Evolutionary conservation across 768 basidiomycete genomes (phyloP).

Genomic region (Lentinula lateritia): DNA sequence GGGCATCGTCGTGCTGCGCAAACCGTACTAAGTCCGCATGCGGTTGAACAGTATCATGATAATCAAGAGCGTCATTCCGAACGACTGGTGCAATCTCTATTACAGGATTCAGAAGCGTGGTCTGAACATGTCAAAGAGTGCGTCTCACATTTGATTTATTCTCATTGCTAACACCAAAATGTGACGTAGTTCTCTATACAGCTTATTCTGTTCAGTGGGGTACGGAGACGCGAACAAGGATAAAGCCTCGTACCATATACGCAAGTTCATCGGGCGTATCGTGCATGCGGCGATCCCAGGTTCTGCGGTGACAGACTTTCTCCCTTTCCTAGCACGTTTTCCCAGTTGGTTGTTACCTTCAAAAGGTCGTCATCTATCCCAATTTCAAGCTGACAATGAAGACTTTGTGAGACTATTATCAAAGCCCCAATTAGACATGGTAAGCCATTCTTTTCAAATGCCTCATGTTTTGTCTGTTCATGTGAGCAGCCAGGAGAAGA

Average conservation of each 20-base stretch:
- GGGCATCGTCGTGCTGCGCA: constrained; percentile 2
- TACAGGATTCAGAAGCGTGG: constrained; percentile 20
- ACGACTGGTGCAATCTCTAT: constrained; percentile 15
- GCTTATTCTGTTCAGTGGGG: neutral
- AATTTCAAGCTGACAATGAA: constrained; percentile 16
- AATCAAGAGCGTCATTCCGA: constrained; percentile 18
- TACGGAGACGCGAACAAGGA: neutral
- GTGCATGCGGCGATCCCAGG: constrained; percentile 30
- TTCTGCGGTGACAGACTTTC: constrained; percentile 28
- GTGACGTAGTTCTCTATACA: constrained; percentile 1
- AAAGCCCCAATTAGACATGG: neutral
- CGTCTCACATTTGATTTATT: neutral
- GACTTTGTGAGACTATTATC: constrained; percentile 16
- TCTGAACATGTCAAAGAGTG: constrained; percentile 18
- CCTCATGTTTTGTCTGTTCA: neutral
- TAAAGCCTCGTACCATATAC: neutral
- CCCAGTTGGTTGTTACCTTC: constrained; percentile 23
- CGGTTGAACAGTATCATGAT: constrained; percentile 11
- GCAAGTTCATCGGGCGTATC: constrained; percentile 18
- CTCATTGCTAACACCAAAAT: neutral
- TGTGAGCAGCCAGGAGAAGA: neutral
- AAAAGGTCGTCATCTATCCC: constrained; percentile 20
- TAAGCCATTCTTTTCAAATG: neutral
- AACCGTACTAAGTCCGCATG: constrained; percentile 1
- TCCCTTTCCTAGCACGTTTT: constrained; percentile 26